Evolutionary conservation across 129 eudicot species (phyloP), one percentile per base, ranked within the genome.

Genomic region (Daucus carota): DNA sequence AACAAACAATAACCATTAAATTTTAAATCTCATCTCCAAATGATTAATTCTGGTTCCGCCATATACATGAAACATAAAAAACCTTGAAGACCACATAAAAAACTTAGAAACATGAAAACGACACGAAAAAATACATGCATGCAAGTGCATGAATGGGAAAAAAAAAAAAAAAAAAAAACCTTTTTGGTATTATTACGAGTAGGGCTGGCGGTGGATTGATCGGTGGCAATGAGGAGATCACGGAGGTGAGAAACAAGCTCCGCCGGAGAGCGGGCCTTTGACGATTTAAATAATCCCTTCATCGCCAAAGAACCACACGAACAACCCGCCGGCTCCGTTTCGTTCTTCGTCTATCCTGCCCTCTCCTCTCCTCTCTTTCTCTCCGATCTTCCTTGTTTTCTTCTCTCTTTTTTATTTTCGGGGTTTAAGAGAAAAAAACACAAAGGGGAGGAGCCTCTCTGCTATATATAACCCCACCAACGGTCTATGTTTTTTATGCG

Each of bases 261-360:
- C 32, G 70, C 83, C 75, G 89, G 89, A 24, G 86, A 77, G 22
- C 86, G 84, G 77, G 86, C 76, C 86, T 77, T 83, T 12, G 89
- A 80, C 14, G 89, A 80, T 78, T 80, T 86, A 78, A 86, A 86
- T 74, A 86, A 75, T 9, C 89, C 89, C 79, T 80, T 82, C 86
- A 86, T 83, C 20, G 82, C 69, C 12, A 47, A 47, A 43, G 80
- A 20, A 18, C 66, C 54, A 72, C 88, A 80, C 18, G 76, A 74
- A 31, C 50, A 65, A 50, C 68, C 81, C 83, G 62, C 75, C 76
- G 60, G 79, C 75, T 42, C 74, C 84, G 75, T 70, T 22, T 24
- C 48, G 38, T 41, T 41, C 13, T 13, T 43, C 24, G 9, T 70
- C 47, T 22, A 17, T 40, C 16, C 24, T 22, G 4, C 33, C 38